These are phyloP conservation scores for Aureobasidium zeae DNA, from an alignment of 2,329 filamentous ascomycete genomes.

Conservation along the genomic window DNA sequence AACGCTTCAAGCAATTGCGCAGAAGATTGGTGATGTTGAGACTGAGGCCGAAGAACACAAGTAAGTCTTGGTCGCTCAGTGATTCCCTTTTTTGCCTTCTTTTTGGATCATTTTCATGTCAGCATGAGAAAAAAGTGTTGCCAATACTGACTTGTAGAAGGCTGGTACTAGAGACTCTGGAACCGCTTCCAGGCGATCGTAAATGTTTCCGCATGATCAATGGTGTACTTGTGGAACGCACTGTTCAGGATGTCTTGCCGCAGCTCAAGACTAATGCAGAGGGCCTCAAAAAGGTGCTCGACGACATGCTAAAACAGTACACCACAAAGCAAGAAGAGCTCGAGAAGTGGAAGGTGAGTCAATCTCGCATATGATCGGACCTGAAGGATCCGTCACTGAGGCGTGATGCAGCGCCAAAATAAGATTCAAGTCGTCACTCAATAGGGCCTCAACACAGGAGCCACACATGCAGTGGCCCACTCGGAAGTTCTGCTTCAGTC, in stretches of 20 bases:
- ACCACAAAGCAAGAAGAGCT: constrained; percentile 89
- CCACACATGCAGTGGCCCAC: too few relatives aligned
- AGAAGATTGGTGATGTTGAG: constrained; percentile 96
- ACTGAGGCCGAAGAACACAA: constrained; percentile 97
- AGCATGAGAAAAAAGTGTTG: too few relatives aligned
- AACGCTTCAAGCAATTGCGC: constrained; percentile 79
- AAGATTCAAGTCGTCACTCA: constrained; percentile 80
- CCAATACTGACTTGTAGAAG: constrained; percentile 41
- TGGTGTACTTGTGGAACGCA: constrained; percentile 87
- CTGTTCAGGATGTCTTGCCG: constrained; percentile 84
- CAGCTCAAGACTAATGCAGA: constrained; percentile 89
- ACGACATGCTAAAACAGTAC: constrained; percentile 94
- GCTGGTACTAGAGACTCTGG: constrained; percentile 85
- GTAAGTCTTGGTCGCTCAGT: constrained; percentile 42
- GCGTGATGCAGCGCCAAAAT: constrained; percentile 55
- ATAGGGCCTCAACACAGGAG: constrained; percentile 36
- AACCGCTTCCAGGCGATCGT: constrained; percentile 70
- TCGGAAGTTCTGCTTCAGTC: neutral
- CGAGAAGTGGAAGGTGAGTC: constrained; percentile 91
- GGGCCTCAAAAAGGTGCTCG: constrained; percentile 84
- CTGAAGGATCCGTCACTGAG: too few relatives aligned
- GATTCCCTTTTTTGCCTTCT: constrained; percentile 18
- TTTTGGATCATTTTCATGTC: too few relatives aligned
- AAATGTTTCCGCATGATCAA: constrained; percentile 99
- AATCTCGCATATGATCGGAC: too few relatives aligned